Base-by-base conservation (phyloP, 2,329 filamentous ascomycete genomes). In the Colletotrichum musicola region DNA sequence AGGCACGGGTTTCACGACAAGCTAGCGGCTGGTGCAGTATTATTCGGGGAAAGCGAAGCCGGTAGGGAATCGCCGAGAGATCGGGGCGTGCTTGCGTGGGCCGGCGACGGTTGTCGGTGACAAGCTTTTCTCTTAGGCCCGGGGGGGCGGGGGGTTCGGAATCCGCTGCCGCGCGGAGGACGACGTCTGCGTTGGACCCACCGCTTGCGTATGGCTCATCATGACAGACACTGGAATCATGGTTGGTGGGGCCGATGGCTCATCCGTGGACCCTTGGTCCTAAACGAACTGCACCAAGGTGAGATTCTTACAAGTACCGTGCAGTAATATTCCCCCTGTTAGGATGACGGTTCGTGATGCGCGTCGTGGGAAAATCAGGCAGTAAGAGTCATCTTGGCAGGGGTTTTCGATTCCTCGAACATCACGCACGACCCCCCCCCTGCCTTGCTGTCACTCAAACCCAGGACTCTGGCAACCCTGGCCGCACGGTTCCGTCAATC, bases 41-140 rank as follows among this genome's bases (percentile, higher is more conserved):
- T 9, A 30, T 9, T 30, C 27, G 9, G 4, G 27, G 27, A 5
- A 14, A 40, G 38, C 64, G 38, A 56, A 63, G 58, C 10, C 35
- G 46, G 64, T 10, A 63, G 18, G 27, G 12, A 4, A 25, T 49
- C 56, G 51, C 56, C 20, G 40, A 30, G 35, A 40, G 59, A 67
- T 53, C 38, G 27, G 30, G 30, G 16, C 25, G 20, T 22, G 22
- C 22, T 4, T 22, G 22, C 22, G 22, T 22, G 22, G 22, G 22
- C 22, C 22, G 22, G 22, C 22, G 22, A 22, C 22, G 22, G 22
- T 25, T 25, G 20, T 50, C 16, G 44, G 16, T 27, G 20, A 63
- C 25, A 67, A 51, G 44, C 64, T 57, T 25, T 25, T 67, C 51
- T 67, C 46, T 25, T n/a, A n/a, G n/a, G n/a, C n/a, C 5, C 44